Evolutionary conservation across 495 filamentous ascomycete genomes (phyloP).

Genomic region (Penicillium longicatenatum): DNA sequence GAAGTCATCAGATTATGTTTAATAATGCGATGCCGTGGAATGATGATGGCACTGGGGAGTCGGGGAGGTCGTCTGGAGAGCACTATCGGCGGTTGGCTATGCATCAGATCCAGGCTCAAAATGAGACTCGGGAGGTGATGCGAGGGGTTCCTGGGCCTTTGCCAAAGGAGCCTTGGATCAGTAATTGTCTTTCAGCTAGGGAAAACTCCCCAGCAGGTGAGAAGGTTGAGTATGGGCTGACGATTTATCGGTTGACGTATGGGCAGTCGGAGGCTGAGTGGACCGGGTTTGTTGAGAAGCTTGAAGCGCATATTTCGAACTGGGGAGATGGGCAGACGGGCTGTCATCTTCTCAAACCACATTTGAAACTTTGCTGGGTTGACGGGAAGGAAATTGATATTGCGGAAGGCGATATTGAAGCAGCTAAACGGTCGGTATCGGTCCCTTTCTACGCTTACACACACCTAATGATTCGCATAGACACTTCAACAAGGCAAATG

Average conservation of each 20-base stretch:
- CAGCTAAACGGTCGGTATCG: slow-evolving; percentile 28
- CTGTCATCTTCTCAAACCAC: slow-evolving; percentile 20
- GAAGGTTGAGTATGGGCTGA: slow-evolving; percentile 19
- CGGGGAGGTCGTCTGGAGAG: not conserved
- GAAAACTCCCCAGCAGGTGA: not conserved
- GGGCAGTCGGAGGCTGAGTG: slow-evolving; percentile 30
- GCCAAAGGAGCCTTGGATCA: slow-evolving; percentile 23
- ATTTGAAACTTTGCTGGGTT: slow-evolving; percentile 35
- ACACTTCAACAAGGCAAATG: not conserved
- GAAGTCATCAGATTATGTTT: slow-evolving; percentile 7
- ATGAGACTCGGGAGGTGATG: slow-evolving; percentile 15
- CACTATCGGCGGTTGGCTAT: slow-evolving; percentile 7
- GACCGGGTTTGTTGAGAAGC: slow-evolving; percentile 21
- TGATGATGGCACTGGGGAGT: not conserved
- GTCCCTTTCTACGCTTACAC: not conserved
- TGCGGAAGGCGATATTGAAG: slow-evolving; percentile 30
- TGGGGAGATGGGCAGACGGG: slow-evolving; percentile 32
- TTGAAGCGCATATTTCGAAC: slow-evolving; percentile 28
- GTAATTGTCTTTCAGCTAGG: slow-evolving; percentile 1
- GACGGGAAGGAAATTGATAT: slow-evolving; percentile 33
- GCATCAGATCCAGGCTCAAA: slow-evolving; percentile 22
- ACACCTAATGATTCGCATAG: not conserved
- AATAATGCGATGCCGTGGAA: not conserved
- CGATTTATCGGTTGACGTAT: slow-evolving; percentile 37
- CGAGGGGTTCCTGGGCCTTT: slow-evolving; percentile 23